These are phyloP conservation scores for Abortiporus biennis DNA, from an alignment of 1,284 basidiomycete genomes.

Conservation along the genomic window DNA sequence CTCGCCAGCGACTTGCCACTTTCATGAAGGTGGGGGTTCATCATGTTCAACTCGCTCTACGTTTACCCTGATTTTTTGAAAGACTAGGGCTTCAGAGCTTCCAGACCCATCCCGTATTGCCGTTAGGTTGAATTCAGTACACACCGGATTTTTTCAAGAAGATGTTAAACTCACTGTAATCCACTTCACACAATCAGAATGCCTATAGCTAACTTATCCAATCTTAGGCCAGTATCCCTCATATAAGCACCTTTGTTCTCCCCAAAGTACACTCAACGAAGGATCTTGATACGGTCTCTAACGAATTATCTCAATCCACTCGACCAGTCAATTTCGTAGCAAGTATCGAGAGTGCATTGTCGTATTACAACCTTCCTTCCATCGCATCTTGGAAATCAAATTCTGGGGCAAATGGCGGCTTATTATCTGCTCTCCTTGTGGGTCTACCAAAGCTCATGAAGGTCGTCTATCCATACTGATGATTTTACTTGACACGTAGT, in stretches of 20 bases:
- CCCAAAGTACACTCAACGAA: slow-evolving; percentile 73
- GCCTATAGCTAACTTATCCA: too few relatives aligned
- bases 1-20: slow-evolving; percentile 48
- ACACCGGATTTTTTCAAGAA: slow-evolving; percentile 62
- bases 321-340: slow-evolving; percentile 58
- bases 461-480: slow-evolving; percentile 7
- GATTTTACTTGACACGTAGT: slow-evolving; percentile 47
- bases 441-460: slow-evolving; percentile 18
- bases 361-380: slow-evolving; percentile 50
- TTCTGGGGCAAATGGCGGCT: slow-evolving; percentile 39
- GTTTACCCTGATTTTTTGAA: too few relatives aligned
- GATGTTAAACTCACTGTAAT: slow-evolving; percentile 65
- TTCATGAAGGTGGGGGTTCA: slow-evolving; percentile 49
- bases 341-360: slow-evolving; percentile 76
- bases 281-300: slow-evolving; percentile 61
- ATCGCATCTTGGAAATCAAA: slow-evolving; percentile 61
- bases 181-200: too few relatives aligned
- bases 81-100: slow-evolving; percentile 27
- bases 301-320: slow-evolving; percentile 17
- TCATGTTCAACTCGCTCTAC: neutral
- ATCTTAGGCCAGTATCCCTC: slow-evolving; percentile 23
- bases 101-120: slow-evolving; percentile 49
- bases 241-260: slow-evolving; percentile 61
- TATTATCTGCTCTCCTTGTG: slow-evolving; percentile 50
- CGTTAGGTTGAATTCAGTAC: slow-evolving; percentile 74